A percentile compares a stretch with the other conserved stretches of the same genome.
Conservation (phyloP, 2,329 filamentous ascomycete genomes). For the Fusarium nelsonii region DNA sequence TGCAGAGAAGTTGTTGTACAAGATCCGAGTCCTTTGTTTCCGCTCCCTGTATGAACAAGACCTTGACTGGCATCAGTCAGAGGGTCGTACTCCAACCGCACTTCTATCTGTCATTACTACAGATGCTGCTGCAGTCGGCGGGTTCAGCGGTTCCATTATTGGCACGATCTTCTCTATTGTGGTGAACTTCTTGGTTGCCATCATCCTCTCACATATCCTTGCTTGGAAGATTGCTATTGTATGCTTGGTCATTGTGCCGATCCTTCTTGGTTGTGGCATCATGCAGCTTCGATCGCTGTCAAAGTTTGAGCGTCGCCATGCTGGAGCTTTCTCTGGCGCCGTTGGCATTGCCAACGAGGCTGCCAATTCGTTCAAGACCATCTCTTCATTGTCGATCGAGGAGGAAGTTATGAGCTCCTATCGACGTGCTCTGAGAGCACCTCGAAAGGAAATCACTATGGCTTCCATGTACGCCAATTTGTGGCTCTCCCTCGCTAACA, state of each 20-base stretch:
- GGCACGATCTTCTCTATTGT: conserved; percentile 76
- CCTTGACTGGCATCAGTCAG: conserved; percentile 77
- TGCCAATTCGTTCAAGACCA: conserved; percentile 73
- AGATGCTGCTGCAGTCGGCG: conserved; percentile 75
- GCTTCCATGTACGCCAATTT: conserved; percentile 66
- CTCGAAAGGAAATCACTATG: conserved; percentile 66
- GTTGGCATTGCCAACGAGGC: conserved; percentile 76
- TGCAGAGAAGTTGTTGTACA: conserved; percentile 74
- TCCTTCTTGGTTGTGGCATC: conserved; percentile 76
- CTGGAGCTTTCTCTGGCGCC: conserved; percentile 73
- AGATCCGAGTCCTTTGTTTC: conserved; percentile 72
- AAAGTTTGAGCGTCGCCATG: conserved; percentile 72
- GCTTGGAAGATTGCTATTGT: conserved; percentile 83
- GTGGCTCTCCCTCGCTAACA: conserved; percentile 71
- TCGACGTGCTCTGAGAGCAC: conserved; percentile 61
- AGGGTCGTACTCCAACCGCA: conserved; percentile 69
- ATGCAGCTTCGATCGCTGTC: conserved; percentile 75
- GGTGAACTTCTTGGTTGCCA: conserved; percentile 75
- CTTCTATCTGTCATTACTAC: conserved; percentile 77
- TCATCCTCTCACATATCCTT: conserved; percentile 76
- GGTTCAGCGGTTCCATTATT: conserved; percentile 77
- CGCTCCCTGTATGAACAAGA: conserved; percentile 75
- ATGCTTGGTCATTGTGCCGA: conserved; percentile 74
- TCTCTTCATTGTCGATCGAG: conserved; percentile 67
- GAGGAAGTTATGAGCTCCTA: conserved; percentile 66